phyloP scores from a whole-genome alignment of 805 yeast genomes.

The Hanseniaspora occidentalis region DNA sequence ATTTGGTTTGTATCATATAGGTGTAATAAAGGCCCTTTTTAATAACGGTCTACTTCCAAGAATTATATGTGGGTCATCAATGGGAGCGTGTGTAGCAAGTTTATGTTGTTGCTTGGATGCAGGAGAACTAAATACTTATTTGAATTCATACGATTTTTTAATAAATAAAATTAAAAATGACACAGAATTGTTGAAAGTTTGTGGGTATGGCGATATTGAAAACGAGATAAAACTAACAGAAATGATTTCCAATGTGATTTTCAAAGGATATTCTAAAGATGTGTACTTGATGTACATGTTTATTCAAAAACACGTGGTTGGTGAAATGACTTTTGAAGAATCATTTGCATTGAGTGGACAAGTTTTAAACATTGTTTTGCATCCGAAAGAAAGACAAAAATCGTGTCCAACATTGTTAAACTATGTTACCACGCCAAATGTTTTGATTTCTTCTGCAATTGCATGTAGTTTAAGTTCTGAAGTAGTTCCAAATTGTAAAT shows the following conservation, averaged over 20 bases:
- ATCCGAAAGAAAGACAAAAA: conserved; percentile 50
- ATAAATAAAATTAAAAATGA: conserved; percentile 38
- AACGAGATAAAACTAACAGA: conserved; percentile 37
- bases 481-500: conserved; percentile 41
- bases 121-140: conserved; percentile 40
- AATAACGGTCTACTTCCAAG: conserved; percentile 66
- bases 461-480: conserved; percentile 75
- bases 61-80: conserved; percentile 82
- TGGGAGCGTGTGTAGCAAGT: conserved; percentile 89
- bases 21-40: conserved; percentile 78
- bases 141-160: conserved; percentile 27
- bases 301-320: conserved; percentile 55
- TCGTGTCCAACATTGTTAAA: conserved; percentile 65
- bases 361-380: conserved; percentile 72
- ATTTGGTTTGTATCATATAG: conserved; percentile 88
- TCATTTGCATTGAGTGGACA: conserved; percentile 72
- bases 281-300: conserved; percentile 66
- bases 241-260: conserved; percentile 60
- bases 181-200: conserved; percentile 43
- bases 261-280: conserved; percentile 80
- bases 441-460: conserved; percentile 80
- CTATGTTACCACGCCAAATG: conserved; percentile 88
- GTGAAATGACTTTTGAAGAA: conserved; percentile 85
- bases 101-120: conserved; percentile 64
- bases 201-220: conserved; percentile 27